phyloP scores from a whole-genome alignment of 495 filamentous ascomycete genomes.

The Haplographium delicatum region DNA sequence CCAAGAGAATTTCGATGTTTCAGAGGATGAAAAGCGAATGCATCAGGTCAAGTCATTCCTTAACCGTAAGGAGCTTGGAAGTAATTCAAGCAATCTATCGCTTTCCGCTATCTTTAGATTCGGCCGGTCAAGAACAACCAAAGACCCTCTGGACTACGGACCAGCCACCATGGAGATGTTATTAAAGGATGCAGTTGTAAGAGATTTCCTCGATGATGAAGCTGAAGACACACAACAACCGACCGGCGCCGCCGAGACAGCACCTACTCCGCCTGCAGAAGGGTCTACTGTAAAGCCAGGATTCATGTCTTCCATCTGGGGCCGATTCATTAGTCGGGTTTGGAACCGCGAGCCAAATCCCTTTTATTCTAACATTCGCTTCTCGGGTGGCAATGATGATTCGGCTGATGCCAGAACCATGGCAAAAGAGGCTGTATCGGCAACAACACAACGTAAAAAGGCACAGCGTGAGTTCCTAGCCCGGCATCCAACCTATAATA shows the following conservation, averaged over 20 bases:
- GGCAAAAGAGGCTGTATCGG: slow-evolving; percentile 83
- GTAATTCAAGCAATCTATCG: slow-evolving; percentile 63
- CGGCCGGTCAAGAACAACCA: slow-evolving; percentile 57
- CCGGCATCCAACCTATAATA: slow-evolving; percentile 88
- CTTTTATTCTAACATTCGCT: slow-evolving; percentile 80
- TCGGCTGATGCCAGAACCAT: slow-evolving; percentile 78
- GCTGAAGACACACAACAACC: slow-evolving; percentile 30
- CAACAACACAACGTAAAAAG: slow-evolving; percentile 72
- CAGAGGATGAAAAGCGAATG: slow-evolving; percentile 94
- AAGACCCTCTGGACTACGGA: slow-evolving; percentile 84
- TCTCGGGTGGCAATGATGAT: slow-evolving; percentile 61
- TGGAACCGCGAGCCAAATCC: slow-evolving; percentile 79
- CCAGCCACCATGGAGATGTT: slow-evolving; percentile 90
- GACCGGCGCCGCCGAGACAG: slow-evolving; percentile 26
- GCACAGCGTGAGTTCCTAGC: slow-evolving; percentile 87
- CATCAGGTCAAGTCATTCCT: slow-evolving; percentile 94
- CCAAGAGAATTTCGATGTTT: slow-evolving; percentile 99
- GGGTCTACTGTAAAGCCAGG: slow-evolving; percentile 40
- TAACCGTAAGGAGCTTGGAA: slow-evolving; percentile 80
- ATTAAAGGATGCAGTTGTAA: slow-evolving; percentile 88
- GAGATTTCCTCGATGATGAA: slow-evolving; percentile 86
- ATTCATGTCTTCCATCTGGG: slow-evolving; percentile 52
- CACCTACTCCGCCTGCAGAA: slow-evolving; percentile 30
- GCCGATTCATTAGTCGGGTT: slow-evolving; percentile 45
- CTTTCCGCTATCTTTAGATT: slow-evolving; percentile 84